Percentiles rank a stretch among this genome's conserved stretches.
Conservation (phyloP, 495 filamentous ascomycete species). For the Lepidopterella palustris region DNA sequence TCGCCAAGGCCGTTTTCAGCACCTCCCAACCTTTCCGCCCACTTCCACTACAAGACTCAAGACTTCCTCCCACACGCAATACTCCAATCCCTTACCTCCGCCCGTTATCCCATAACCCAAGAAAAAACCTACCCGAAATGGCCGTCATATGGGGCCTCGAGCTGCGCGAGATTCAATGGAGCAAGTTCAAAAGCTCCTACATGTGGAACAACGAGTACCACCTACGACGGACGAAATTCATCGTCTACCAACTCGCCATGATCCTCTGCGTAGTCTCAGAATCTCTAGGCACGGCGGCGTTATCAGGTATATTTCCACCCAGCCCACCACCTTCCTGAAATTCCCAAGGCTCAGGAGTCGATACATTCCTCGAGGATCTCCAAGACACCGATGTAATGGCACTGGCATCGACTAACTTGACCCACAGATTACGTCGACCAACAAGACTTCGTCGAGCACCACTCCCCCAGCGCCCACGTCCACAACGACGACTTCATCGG, state of each 20-base stretch:
- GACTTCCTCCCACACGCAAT: neutral
- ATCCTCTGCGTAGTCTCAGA: conserved; percentile 49
- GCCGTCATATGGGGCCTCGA: conserved; percentile 49
- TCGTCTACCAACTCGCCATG: conserved; percentile 49
- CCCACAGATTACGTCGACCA: conserved; percentile 44
- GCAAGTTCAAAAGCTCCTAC: conserved; percentile 45
- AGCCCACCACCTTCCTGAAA: neutral
- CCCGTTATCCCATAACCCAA: too few relatives aligned
- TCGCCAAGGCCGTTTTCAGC: neutral
- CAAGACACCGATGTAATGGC: neutral
- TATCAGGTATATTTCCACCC: conserved; percentile 37
- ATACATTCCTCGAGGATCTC: neutral
- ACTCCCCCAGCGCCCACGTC: conserved; percentile 31
- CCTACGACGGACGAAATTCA: conserved; percentile 47
- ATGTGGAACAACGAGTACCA: conserved; percentile 48
- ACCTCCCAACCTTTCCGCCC: neutral
- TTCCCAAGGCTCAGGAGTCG: neutral
- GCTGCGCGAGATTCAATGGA: conserved; percentile 46
- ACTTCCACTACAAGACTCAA: neutral
- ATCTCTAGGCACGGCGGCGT: conserved; percentile 44
- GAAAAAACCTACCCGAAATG: too few relatives aligned
- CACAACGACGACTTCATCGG: conserved; percentile 46
- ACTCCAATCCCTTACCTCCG: too few relatives aligned
- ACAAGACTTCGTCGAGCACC: conserved; percentile 38
- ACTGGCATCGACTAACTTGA: neutral